A percentile compares a stretch with the other conserved stretches of the same genome.
Conservation (phyloP, 2,329 filamentous ascomycete genomes). For the Arthrobotrys megalospora region DNA sequence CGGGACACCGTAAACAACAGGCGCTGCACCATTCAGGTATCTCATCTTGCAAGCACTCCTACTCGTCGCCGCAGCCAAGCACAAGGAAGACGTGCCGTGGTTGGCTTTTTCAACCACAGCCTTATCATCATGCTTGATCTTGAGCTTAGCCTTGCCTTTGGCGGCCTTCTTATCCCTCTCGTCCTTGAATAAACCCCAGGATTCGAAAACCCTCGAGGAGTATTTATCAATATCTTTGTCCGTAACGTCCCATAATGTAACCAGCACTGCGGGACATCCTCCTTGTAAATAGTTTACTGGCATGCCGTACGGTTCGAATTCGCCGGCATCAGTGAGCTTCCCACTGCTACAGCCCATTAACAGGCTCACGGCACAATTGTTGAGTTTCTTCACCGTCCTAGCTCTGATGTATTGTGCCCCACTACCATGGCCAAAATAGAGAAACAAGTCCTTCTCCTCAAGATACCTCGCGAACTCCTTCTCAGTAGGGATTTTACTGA, state of each 20-base stretch:
- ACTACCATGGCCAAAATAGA: conserved; percentile 97
- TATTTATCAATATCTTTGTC: conserved; percentile 98
- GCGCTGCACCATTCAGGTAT: conserved; percentile 93
- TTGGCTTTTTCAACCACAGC: conserved; percentile 65
- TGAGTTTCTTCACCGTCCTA: conserved; percentile 83
- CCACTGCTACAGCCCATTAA: conserved; percentile 96
- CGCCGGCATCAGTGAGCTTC: conserved; percentile 82
- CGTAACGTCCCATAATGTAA: conserved; percentile 97
- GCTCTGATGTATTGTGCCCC: conserved; percentile 94
- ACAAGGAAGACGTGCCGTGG: conserved; percentile 72
- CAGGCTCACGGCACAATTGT: conserved; percentile 84
- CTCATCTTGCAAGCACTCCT: conserved; percentile 85
- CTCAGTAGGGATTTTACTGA: conserved; percentile 80
- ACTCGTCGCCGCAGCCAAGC: conserved; percentile 84
- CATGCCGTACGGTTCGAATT: conserved; percentile 91
- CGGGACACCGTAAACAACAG: conserved; percentile 94
- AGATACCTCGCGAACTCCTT: conserved; percentile 81
- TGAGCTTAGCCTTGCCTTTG: conserved; percentile 64
- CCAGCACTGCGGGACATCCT: conserved; percentile 86
- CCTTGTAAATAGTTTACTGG: conserved; percentile 93
- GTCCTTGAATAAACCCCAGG: conserved; percentile 80
- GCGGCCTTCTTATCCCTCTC: conserved; percentile 65
- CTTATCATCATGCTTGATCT: conserved; percentile 64
- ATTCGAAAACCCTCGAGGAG: conserved; percentile 81
- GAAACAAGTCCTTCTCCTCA: conserved; percentile 77